Percentiles rank a stretch among this genome's conserved stretches.
Evolutionary conservation across 352 stramenopile species (phyloP).

Genomic region (Aphanomyces invadans): DNA sequence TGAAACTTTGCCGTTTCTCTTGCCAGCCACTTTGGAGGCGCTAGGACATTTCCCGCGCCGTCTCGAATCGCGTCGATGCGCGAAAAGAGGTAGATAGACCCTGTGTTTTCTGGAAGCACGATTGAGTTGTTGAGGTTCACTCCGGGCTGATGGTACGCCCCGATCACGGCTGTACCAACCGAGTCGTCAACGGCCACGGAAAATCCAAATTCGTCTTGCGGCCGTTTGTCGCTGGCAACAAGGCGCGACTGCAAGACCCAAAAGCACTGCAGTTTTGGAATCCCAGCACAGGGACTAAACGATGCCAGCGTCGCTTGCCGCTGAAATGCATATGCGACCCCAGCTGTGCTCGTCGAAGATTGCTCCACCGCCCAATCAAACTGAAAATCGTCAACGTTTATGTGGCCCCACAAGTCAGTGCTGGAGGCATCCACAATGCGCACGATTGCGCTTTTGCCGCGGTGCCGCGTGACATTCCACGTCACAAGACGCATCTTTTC

Average conservation of each 20-base stretch:
- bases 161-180: constrained; percentile 71
- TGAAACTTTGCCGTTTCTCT: constrained; percentile 77
- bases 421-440: constrained; percentile 89
- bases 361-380: constrained; percentile 89
- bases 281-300: constrained; percentile 63
- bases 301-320: constrained; percentile 43
- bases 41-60: constrained; percentile 52
- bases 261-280: constrained; percentile 43
- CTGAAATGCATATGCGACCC: constrained; percentile 73
- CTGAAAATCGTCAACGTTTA: constrained; percentile 94
- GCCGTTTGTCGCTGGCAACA: constrained; percentile 83
- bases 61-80: constrained; percentile 54
- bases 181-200: constrained; percentile 79
- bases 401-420: constrained; percentile 87
- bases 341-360: constrained; percentile 49
- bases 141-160: constrained; percentile 57
- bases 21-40: constrained; percentile 51
- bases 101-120: constrained; percentile 30
- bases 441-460: constrained; percentile 81
- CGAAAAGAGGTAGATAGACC: constrained; percentile 62
- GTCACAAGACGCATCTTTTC: constrained; percentile 83
- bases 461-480: constrained; percentile 85
- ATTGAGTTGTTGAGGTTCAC: constrained; percentile 82
- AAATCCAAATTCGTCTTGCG: constrained; percentile 77
- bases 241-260: constrained; percentile 87